These are phyloP conservation scores for Mucor indicus DNA, from an alignment of 371 early-diverging fungal genomes.

Conservation along the genomic window DNA sequence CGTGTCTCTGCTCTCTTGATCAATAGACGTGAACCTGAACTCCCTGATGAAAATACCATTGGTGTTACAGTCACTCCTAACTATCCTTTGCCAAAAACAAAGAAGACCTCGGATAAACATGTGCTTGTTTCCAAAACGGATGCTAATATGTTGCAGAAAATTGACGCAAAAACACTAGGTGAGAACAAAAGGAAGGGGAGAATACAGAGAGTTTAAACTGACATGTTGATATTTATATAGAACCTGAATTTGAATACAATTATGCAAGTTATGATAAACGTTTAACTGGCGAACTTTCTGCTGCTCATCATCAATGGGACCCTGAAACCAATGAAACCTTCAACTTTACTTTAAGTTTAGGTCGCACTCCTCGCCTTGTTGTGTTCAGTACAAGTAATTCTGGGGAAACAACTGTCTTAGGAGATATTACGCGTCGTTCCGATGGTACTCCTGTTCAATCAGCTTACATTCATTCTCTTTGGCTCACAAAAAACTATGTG, in stretches of 20 bases:
- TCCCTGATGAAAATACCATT: conserved; percentile 24
- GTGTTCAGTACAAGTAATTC: conserved; percentile 27
- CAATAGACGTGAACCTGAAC: background rate
- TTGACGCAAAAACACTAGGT: conserved; percentile 61
- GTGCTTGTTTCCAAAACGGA: conserved; percentile 57
- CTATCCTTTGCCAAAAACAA: conserved; percentile 43
- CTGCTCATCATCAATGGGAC: conserved; percentile 59
- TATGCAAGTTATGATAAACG: conserved; percentile 46
- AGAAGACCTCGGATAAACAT: background rate
- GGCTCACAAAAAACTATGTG: conserved; percentile 53
- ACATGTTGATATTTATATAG: too few relatives aligned
- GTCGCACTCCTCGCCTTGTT: conserved; percentile 17
- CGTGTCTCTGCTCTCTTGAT: background rate
- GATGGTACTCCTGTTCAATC: conserved; percentile 17
- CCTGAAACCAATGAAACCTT: conserved; percentile 48
- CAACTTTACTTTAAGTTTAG: conserved; percentile 26
- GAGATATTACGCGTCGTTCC: conserved; percentile 35
- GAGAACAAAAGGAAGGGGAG: background rate
- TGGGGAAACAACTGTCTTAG: conserved; percentile 28
- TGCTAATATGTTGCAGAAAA: conserved; percentile 54
- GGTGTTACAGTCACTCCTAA: conserved; percentile 57
- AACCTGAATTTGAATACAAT: conserved; percentile 46
- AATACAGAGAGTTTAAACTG: too few relatives aligned
- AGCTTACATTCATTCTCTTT: conserved; percentile 37
- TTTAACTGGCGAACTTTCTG: conserved; percentile 41